Conservation (phyloP, 495 filamentous ascomycete species). For the Aspergillus incahuasiensis region DNA sequence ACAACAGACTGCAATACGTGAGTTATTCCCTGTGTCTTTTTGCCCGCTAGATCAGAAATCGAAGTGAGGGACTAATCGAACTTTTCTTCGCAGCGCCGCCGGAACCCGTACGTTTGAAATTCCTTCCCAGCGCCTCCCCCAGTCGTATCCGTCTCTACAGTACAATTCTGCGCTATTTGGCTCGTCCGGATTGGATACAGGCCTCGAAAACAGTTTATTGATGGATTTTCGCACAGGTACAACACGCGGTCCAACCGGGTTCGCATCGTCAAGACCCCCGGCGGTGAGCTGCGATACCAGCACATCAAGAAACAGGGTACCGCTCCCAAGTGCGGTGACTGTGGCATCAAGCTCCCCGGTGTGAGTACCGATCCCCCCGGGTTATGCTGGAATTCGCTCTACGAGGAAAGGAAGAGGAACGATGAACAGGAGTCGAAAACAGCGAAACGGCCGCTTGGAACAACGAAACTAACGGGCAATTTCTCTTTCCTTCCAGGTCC, state of each 20-base stretch:
- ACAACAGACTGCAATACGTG: conserved; percentile 72
- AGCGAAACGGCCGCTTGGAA: background rate
- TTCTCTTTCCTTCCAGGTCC: conserved; percentile 61
- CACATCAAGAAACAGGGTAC: conserved; percentile 99
- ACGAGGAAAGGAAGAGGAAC: background rate
- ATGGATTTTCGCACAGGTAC: conserved; percentile 57
- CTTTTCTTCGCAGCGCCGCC: conserved; percentile 58
- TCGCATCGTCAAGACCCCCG: conserved; percentile 92
- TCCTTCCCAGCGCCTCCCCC: conserved; percentile 8
- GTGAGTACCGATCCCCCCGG: conserved; percentile 58
- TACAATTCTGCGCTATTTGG: conserved; percentile 5
- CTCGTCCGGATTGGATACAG: background rate
- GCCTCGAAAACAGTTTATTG: conserved; percentile 28
- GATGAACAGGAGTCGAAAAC: background rate
- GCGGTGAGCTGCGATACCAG: conserved; percentile 87
- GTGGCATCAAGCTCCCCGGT: conserved; percentile 88
- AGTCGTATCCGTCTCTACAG: conserved; percentile 13
- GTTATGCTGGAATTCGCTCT: conserved; percentile 1
- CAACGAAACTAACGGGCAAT: conserved; percentile 12
- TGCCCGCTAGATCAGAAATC: background rate
- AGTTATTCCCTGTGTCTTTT: conserved; percentile 27
- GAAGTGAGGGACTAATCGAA: conserved; percentile 20
- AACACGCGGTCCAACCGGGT: conserved; percentile 97
- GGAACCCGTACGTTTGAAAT: conserved; percentile 75
- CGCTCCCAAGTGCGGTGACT: conserved; percentile 98